Base-by-base conservation (phyloP, 2,329 filamentous ascomycete genomes). In the Dryadomyces quercus-mongolicae region DNA sequence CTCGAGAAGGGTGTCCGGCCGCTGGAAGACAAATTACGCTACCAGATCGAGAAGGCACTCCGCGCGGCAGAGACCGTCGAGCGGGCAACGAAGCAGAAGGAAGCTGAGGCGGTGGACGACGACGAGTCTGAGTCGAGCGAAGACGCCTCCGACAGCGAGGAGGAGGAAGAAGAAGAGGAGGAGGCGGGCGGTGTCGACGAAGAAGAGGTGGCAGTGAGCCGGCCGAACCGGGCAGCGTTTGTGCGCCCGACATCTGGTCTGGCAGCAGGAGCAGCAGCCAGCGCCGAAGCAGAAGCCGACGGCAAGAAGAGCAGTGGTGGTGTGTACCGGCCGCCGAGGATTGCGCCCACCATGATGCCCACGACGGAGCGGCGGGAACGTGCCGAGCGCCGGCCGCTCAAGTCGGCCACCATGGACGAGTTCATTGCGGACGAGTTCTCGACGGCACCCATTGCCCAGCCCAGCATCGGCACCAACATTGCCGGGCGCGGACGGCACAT, bases 1-100 rank as follows among this genome's bases (percentile, higher is more conserved):
- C 75, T 98, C 1, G 94, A 98, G 64, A 90, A 90, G 66, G 94
- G 93, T 60, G 87, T 95, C 3, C 82, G 88, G 16, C 93, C 93
- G 0, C 72, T 97, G 16, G 94, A 98, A 70, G 85, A 86, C 60
- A 87, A 91, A 62, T 71, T 98, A 58, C 92, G 90, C 60, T 98
- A 96, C 70, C 91, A 96, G 66, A 89, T 98, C 63, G 92, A 97
- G 68, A 93, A 95, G 65, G 90, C 96, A 25, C 76, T 98, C 20
- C 86, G 89, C 59, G 88, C 89, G 0, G 90, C 90, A 40, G 87
- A 95, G 57, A 85, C 92, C 61, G 77, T 81, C 4, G 78, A 84
- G 58, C 73, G 78, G 38, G 66, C 64, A 5, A 66, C 68, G 7
- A 65, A 68, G 49, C 69, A 63, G 4, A 64, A 66, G 50, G 64